A percentile compares a stretch with the other conserved stretches of the same genome.
Evolutionary conservation across 1,284 basidiomycete genomes (phyloP).

Genomic region (Ganoderma boninense): DNA sequence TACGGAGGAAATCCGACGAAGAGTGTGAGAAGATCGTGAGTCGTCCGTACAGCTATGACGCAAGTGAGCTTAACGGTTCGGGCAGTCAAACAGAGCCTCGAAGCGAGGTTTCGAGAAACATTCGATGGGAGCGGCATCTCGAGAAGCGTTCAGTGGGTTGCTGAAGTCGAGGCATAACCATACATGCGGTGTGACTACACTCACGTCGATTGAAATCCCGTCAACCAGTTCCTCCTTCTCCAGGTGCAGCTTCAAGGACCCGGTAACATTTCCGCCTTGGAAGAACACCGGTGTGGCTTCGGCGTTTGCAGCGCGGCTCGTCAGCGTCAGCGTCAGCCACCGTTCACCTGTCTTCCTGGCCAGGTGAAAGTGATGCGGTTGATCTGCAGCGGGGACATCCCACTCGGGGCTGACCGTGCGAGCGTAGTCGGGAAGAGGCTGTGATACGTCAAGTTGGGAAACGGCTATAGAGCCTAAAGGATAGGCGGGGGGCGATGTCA

Average conservation of each 20-base stretch:
- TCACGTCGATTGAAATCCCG: constrained; percentile 51
- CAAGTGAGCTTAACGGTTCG: background rate
- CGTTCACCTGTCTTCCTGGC: constrained; percentile 35
- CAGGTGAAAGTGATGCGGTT: constrained; percentile 32
- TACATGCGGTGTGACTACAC: constrained; percentile 24
- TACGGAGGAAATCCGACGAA: constrained; percentile 46
- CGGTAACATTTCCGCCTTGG: constrained; percentile 53
- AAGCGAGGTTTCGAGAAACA: background rate
- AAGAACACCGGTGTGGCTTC: constrained; percentile 49
- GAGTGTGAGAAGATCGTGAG: constrained; percentile 26
- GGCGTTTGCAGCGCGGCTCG: constrained; percentile 47
- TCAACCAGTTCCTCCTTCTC: constrained; percentile 54
- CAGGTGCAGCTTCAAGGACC: constrained; percentile 53
- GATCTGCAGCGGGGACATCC: constrained; percentile 26
- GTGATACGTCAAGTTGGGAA: constrained; percentile 16
- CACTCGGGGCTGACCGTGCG: constrained; percentile 19
- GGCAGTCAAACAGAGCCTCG: background rate
- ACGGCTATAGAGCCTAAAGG: constrained; percentile 1
- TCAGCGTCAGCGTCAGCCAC: constrained; percentile 53
- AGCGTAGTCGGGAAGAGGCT: constrained; percentile 32
- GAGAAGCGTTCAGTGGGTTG: background rate
- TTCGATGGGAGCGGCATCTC: background rate
- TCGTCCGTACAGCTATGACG: constrained; percentile 38
- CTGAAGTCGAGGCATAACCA: background rate
- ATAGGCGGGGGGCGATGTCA: constrained; percentile 16